Base-by-base conservation (phyloP, 2,329 filamentous ascomycete genomes). In the Stagonosporopsis vannaccii region DNA sequence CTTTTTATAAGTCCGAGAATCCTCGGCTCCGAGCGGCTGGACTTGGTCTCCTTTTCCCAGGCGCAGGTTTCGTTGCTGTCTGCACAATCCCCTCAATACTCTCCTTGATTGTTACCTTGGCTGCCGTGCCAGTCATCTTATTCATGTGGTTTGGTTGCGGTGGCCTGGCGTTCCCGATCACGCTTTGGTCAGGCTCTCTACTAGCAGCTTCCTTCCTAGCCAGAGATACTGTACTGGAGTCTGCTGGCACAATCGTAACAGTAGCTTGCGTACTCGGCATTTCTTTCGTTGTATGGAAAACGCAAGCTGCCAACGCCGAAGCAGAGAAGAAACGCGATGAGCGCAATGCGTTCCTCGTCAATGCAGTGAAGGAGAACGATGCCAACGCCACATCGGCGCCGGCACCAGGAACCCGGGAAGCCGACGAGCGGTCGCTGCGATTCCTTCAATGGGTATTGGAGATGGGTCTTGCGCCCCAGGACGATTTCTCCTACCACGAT, bases 121-220 rank as follows among this genome's bases (percentile, higher is more conserved):
- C 56, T 15, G 37, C 53, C 13, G 47, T 62, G 8, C 63, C 63
- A 8, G 20, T 58, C 12, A 44, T 44, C 5, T 32, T 66, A 3
- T 61, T 66, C 36, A 55, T 53, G 37, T 66, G 63, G 63, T 66
- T 64, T 28, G 63, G 57, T 9, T 50, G 50, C 25, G 63, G 61
- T 26, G 59, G 61, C 7, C 36, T 66, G 8, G 37, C 42, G 4
- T 66, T 66, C 32, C 57, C 58, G 7, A 42, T 61, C 7, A 19
- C 54, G 3, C 47, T 58, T 3, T 65, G 62, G 62, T 15, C 36
- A 2, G 28, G 39, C 1, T 46, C 60, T 6, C 17, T 39, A n/a
- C 19, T 45, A 15, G 23, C 49, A 13, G 53, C 63, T 1, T 32
- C 51, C 12, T 35, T 56, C 17, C 46, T 63, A 5, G 59, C 58